Conservation (phyloP, 305 asterid genomes). For the Petunia hybrid region DNA sequence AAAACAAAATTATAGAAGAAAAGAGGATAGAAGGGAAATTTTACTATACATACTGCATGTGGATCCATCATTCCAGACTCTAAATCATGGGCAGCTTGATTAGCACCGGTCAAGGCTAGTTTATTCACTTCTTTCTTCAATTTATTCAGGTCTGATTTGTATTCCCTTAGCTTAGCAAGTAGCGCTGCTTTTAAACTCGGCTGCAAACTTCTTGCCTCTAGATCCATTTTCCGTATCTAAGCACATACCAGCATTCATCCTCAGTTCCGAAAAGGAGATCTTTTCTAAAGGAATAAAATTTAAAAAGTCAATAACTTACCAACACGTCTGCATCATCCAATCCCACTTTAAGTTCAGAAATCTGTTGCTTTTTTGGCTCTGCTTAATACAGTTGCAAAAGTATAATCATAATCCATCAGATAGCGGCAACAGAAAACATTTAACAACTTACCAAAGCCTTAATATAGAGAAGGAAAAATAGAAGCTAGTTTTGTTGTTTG, state of each 20-base stretch:
- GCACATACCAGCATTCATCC: constrained; percentile 8
- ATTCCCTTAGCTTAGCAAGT: constrained; percentile 94
- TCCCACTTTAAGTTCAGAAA: constrained; percentile 72
- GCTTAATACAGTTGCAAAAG: constrained; percentile 42
- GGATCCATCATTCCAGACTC: constrained; percentile 74
- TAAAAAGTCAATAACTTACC: constrained; percentile 50
- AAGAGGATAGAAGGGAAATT: constrained; percentile 33
- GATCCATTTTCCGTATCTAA: constrained; percentile 95
- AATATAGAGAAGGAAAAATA: constrained; percentile 12
- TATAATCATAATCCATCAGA: constrained; percentile 34
- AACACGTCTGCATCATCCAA: constrained; percentile 84
- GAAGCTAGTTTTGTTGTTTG: not conserved
- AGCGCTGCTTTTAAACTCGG: constrained; percentile 81
- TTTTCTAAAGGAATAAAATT: constrained; percentile 14
- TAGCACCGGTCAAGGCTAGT: constrained; percentile 54
- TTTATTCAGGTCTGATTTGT: constrained; percentile 88
- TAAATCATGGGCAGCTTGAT: constrained; percentile 62
- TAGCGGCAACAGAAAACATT: not conserved
- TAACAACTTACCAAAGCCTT: constrained; percentile 12
- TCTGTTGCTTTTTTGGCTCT: constrained; percentile 74
- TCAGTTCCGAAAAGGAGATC: constrained; percentile 2
- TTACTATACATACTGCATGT: constrained; percentile 59
- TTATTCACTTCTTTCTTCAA: constrained; percentile 87
- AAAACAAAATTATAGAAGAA: constrained; percentile 11
- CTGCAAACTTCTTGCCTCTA: constrained; percentile 95